Evolutionary conservation across 805 yeast genomes (phyloP).

Genomic region (Wickerhamiella allomyrinae): DNA sequence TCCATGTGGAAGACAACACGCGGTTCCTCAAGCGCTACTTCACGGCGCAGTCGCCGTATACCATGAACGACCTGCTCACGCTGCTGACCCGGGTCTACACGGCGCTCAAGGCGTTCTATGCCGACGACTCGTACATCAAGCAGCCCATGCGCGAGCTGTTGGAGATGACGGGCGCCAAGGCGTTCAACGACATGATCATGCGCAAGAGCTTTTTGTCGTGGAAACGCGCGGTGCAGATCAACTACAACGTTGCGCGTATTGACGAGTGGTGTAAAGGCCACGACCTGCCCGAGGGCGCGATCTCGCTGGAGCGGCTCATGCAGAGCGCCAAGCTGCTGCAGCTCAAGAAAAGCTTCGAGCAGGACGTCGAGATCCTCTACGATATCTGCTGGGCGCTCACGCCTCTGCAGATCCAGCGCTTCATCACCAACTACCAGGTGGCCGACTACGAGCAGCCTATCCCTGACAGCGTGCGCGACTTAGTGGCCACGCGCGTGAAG

Average conservation of each 20-base stretch:
- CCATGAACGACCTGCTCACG: constrained; percentile 88
- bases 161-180: constrained; percentile 75
- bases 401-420: constrained; percentile 90
- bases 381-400: constrained; percentile 89
- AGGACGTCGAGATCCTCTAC: constrained; percentile 80
- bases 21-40: constrained; percentile 78
- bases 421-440: constrained; percentile 73
- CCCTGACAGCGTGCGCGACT: constrained; percentile 62
- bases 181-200: constrained; percentile 92
- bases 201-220: constrained; percentile 87
- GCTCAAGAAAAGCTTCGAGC: constrained; percentile 74
- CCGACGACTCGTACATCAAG: constrained; percentile 71
- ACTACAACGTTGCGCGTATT: constrained; percentile 87
- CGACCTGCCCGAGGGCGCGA: constrained; percentile 74
- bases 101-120: constrained; percentile 82
- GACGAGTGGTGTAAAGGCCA: constrained; percentile 98
- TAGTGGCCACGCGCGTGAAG: constrained; percentile 42
- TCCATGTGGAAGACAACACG: constrained; percentile 69
- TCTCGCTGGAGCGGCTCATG: constrained; percentile 68
- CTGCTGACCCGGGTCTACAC: constrained; percentile 82
- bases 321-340: constrained; percentile 91
- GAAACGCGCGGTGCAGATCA: constrained; percentile 95
- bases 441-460: constrained; percentile 94
- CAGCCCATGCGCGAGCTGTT: constrained; percentile 74
- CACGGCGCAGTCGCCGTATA: constrained; percentile 47